Evolutionary conservation across 345 rosid species (phyloP), one percentile per base, ranked within the genome.

Genomic region (Jatropha curcas): DNA sequence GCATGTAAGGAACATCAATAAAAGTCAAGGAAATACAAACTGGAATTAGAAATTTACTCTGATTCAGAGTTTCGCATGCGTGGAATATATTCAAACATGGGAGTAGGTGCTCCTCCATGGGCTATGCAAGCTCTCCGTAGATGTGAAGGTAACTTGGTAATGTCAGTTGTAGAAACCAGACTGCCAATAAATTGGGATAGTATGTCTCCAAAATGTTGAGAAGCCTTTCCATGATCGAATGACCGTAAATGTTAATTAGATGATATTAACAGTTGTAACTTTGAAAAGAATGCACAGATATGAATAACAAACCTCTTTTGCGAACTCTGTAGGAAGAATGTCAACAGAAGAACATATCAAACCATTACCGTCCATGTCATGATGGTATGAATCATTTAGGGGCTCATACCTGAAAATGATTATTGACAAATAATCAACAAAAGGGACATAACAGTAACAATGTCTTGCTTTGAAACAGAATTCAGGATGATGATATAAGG

Each of bases 291-390:
- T 12, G 24, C 41, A 70, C 31, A 69, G 57, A 34, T 66, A 55
- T 24, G 30, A 69, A 24, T 63, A 65, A 61, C 48, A 13, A 76
- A 94, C 97, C 93, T 94, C 98, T 76, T 90, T 94, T 50, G 98
- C 98, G 79, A 94, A 94, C 79, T 94, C 89, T 43, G 97, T 94
- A 22, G 98, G 98, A 81, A 94, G 89, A 84, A 86, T 92, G 70
- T 94, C 98, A 31, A 94, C 82, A 22, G 97, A 95, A 77, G 86
- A 83, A 79, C 91, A 89, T 63, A 92, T 77, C 70, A 94, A 41
- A 9, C 98, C 98, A 41, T 84, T 74, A 19, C 97, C 97, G 56
- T 94, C 98, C 92, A 94, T 86, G 74, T 89, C 95, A 60, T 74
- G 52, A 72, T 92, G 82, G 86, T 87, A 92, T 5, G 95, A 85